Conservation (phyloP, 1,139 yeast genomes). For the Groenewaldozyma auringiensis region DNA sequence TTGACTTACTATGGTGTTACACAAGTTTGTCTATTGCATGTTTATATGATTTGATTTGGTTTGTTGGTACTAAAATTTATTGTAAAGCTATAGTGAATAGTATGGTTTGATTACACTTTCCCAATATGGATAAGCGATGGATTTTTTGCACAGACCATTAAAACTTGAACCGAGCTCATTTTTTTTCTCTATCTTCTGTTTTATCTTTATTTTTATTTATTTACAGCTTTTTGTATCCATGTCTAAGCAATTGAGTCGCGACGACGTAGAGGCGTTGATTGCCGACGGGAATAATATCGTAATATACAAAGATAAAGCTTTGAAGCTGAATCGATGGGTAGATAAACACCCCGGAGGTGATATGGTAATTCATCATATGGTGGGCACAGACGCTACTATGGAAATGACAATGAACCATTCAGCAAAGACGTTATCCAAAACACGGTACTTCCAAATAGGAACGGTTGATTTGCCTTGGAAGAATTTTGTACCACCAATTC, state of each 20-base stretch:
- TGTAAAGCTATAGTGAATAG: too few relatives aligned
- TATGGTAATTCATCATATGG: constrained; percentile 71
- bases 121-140: too few relatives aligned
- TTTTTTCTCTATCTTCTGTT: too few relatives aligned
- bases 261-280: constrained; percentile 45
- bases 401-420: constrained; percentile 79
- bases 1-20: constrained; percentile 24
- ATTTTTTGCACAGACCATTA: too few relatives aligned
- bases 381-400: constrained; percentile 86
- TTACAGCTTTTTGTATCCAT: too few relatives aligned
- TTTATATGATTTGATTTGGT: too few relatives aligned
- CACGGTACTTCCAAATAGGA: constrained; percentile 57
- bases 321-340: constrained; percentile 66
- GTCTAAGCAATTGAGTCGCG: constrained; percentile 7
- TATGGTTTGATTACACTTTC: too few relatives aligned
- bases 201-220: too few relatives aligned
- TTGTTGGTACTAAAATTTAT: too few relatives aligned
- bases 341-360: constrained; percentile 83
- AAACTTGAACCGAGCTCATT: too few relatives aligned
- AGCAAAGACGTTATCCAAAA: constrained; percentile 44
- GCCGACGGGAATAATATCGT: constrained; percentile 64
- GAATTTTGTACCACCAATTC: constrained; percentile 79
- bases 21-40: too few relatives aligned
- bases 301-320: constrained; percentile 52
- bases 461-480: constrained; percentile 55